phyloP scores from a whole-genome alignment of 169 alveolate species.

The Sarcocystis neurona region DNA sequence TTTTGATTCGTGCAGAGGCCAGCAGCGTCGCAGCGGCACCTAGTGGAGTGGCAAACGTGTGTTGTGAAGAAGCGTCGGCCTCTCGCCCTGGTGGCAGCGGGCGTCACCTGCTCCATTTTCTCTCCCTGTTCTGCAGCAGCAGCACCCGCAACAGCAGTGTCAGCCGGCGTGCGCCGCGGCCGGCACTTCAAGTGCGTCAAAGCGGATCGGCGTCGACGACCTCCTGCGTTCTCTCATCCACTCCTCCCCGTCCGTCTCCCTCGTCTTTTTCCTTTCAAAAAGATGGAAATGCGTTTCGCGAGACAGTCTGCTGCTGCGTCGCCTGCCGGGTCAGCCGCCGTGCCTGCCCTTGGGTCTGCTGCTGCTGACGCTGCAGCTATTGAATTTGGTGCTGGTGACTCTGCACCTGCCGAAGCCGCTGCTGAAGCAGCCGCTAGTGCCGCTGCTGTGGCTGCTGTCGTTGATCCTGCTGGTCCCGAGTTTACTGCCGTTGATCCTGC shows the following conservation, averaged over 20 bases:
- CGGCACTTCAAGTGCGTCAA: no score
- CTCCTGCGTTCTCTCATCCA: no score
- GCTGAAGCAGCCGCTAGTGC: not conserved
- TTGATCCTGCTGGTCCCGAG: constrained; percentile 36
- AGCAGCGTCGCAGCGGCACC: no score
- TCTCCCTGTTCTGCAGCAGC: constrained; percentile 34
- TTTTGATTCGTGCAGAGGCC: no score
- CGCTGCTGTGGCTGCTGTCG: constrained; percentile 23
- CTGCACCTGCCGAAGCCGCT: not conserved
- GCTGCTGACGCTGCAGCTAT: constrained; percentile 31
- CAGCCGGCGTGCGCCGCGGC: not conserved
- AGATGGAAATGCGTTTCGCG: no score
- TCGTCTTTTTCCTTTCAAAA: no score
- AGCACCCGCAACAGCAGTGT: constrained; percentile 17
- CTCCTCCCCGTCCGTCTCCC: no score
- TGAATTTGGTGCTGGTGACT: not conserved
- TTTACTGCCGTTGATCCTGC: constrained; percentile 28
- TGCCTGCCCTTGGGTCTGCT: not conserved
- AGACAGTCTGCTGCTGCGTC: constrained; percentile 21
- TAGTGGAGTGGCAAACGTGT: no score
- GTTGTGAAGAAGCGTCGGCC: no score
- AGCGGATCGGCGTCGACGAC: no score
- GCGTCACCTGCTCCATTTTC: constrained; percentile 22
- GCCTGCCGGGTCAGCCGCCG: not conserved
- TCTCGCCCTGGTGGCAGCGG: no score